Percentiles rank a stretch among this genome's conserved stretches.
phyloP scores from a whole-genome alignment of 192 early-diverging fungal species.

The Podila epicladia region DNA sequence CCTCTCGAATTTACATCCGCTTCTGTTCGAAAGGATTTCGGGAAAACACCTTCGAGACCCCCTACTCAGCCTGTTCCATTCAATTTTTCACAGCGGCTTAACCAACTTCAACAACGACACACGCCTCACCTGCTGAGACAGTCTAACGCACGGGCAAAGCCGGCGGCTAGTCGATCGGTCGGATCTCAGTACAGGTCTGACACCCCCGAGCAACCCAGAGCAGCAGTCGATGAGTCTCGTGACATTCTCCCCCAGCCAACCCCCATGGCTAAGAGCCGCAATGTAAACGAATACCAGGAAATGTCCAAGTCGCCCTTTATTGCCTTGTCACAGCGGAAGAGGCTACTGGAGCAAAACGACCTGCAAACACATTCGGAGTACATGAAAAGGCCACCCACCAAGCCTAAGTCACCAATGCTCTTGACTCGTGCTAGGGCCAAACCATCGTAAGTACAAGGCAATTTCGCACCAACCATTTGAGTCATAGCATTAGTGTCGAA shows the following conservation, averaged over 20 bases:
- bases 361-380: not conserved
- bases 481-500: no score
- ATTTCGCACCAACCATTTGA: no score
- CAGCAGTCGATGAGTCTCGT: not conserved
- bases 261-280: constrained; percentile 4
- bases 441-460: not conserved
- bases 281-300: constrained; percentile 23
- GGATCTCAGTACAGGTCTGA: not conserved
- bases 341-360: not conserved
- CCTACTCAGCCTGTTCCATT: constrained; percentile 10
- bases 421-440: constrained; percentile 15
- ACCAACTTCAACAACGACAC: constrained; percentile 8
- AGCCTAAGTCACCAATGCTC: constrained; percentile 18
- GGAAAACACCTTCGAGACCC: constrained; percentile 6
- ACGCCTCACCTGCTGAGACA: not conserved
- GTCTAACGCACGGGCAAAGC: not conserved
- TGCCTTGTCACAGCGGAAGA: constrained; percentile 17
- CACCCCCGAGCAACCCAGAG: not conserved
- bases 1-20: constrained; percentile 20
- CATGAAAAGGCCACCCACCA: constrained; percentile 6
- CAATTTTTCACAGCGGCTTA: constrained; percentile 21
- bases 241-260: not conserved
- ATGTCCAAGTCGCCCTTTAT: constrained; percentile 37
- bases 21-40: constrained; percentile 12
- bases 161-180: not conserved